Conservation (phyloP, 2,329 filamentous ascomycete genomes). For the Trichoderma semiorbis region DNA sequence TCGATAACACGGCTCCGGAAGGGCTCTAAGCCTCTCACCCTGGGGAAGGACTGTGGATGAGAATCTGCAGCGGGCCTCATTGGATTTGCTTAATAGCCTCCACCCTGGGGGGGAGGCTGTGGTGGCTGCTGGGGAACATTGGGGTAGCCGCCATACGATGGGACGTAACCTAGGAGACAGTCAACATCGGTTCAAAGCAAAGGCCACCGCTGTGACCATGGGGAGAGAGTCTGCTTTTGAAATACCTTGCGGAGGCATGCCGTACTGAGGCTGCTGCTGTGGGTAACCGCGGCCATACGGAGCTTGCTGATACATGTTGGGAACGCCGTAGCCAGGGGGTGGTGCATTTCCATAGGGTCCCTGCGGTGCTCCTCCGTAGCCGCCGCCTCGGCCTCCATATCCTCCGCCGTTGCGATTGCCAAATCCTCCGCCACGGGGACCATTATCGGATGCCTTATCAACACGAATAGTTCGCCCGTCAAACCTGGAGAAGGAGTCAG, state of each 20-base stretch:
- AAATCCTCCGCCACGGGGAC: slow-evolving; percentile 49
- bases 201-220: neutral
- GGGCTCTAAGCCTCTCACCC: neutral
- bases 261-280: slow-evolving; percentile 34
- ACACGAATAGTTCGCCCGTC: slow-evolving; percentile 93
- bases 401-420: slow-evolving; percentile 38
- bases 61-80: neutral
- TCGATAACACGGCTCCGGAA: slow-evolving; percentile 12
- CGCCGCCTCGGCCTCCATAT: slow-evolving; percentile 40
- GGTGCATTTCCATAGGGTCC: slow-evolving; percentile 32
- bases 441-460: slow-evolving; percentile 87
- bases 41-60: neutral
- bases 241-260: slow-evolving; percentile 41
- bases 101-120: slow-evolving; percentile 23
- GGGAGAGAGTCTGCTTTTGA: slow-evolving; percentile 7
- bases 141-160: slow-evolving; percentile 43
- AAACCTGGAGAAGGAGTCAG: slow-evolving; percentile 57
- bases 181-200: neutral
- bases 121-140: slow-evolving; percentile 25
- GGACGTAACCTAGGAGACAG: slow-evolving; percentile 34
- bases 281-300: slow-evolving; percentile 40
- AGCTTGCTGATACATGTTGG: slow-evolving; percentile 38
- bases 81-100: slow-evolving; percentile 22
- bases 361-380: slow-evolving; percentile 39
- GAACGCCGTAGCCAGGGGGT: slow-evolving; percentile 36